Evolutionary conservation across 345 rosid genomes (phyloP).

Genomic region (Citrus unshiu): DNA sequence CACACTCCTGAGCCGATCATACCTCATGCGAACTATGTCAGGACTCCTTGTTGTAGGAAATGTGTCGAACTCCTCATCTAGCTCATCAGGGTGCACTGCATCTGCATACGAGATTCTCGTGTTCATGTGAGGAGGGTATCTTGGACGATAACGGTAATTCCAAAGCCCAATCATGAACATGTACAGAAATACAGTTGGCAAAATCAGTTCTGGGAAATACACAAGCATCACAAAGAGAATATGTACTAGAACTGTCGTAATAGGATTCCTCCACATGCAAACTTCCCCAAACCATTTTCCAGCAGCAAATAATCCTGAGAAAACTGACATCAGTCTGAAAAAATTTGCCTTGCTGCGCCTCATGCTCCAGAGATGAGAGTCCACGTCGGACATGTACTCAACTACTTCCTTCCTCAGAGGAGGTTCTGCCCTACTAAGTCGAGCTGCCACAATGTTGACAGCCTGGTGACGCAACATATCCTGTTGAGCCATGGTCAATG

Average conservation of each 20-base stretch:
- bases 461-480: slow-evolving; percentile 79
- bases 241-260: slow-evolving; percentile 60
- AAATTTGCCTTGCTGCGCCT: slow-evolving; percentile 95
- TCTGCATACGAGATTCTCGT: slow-evolving; percentile 79
- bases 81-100: slow-evolving; percentile 67
- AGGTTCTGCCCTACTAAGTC: slow-evolving; percentile 85
- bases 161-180: slow-evolving; percentile 77
- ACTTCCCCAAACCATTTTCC: slow-evolving; percentile 84
- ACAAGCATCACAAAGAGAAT: slow-evolving; percentile 59
- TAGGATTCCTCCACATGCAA: slow-evolving; percentile 79
- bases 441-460: slow-evolving; percentile 66
- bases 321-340: slow-evolving; percentile 58
- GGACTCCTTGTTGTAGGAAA: slow-evolving; percentile 61
- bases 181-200: slow-evolving; percentile 71
- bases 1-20: slow-evolving; percentile 76
- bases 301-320: slow-evolving; percentile 52
- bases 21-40: slow-evolving; percentile 54
- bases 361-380: slow-evolving; percentile 95
- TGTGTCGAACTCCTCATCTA: slow-evolving; percentile 83
- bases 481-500: slow-evolving; percentile 70
- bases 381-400: slow-evolving; percentile 82
- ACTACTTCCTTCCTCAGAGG: slow-evolving; percentile 80
- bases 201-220: slow-evolving; percentile 70
- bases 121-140: slow-evolving; percentile 91
- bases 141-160: slow-evolving; percentile 71